A percentile compares a stretch with the other conserved stretches of the same genome.
Conservation (phyloP, 1,139 yeast species). For the Torulaspora globosa region DNA sequence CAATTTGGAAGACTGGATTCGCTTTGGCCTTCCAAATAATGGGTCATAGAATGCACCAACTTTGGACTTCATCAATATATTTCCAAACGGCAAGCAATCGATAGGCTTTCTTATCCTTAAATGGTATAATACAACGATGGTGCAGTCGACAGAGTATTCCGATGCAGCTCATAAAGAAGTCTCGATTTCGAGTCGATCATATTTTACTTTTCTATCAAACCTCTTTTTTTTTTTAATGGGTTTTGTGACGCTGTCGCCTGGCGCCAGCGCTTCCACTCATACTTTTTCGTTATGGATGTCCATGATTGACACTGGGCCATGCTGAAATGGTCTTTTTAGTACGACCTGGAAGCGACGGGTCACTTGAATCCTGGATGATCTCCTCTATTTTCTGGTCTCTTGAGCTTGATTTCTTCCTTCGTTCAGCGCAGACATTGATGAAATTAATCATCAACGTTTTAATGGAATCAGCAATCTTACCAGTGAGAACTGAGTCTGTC, state of each 20-base stretch:
- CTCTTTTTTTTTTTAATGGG: slow-evolving; percentile 1
- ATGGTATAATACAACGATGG: background rate
- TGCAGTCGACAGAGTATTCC: background rate
- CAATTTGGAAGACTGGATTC: background rate
- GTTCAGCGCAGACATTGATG: slow-evolving; percentile 18
- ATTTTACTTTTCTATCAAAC: background rate
- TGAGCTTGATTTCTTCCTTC: slow-evolving; percentile 22
- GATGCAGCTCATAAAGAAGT: background rate
- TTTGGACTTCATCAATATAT: slow-evolving; percentile 2
- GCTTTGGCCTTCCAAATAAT: slow-evolving; percentile 1
- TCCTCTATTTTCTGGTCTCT: slow-evolving; percentile 22
- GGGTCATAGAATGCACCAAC: slow-evolving; percentile 3
- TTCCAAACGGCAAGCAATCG: background rate
- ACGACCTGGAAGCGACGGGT: slow-evolving; percentile 9
- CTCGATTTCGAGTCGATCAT: background rate
- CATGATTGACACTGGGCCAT: slow-evolving; percentile 68
- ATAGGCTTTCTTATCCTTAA: background rate
- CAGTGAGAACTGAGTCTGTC: slow-evolving; percentile 52
- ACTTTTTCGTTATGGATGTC: slow-evolving; percentile 45
- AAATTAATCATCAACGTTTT: slow-evolving; percentile 44
- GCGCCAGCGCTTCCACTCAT: slow-evolving; percentile 1
- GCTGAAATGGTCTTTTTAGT: slow-evolving; percentile 43
- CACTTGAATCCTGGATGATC: slow-evolving; percentile 16
- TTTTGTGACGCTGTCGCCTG: slow-evolving; percentile 10
- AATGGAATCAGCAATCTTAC: slow-evolving; percentile 46